Evolutionary conservation across 2,329 filamentous ascomycete genomes (phyloP), one percentile per base, ranked within the genome.

Genomic region (Colletotrichum australisinense): DNA sequence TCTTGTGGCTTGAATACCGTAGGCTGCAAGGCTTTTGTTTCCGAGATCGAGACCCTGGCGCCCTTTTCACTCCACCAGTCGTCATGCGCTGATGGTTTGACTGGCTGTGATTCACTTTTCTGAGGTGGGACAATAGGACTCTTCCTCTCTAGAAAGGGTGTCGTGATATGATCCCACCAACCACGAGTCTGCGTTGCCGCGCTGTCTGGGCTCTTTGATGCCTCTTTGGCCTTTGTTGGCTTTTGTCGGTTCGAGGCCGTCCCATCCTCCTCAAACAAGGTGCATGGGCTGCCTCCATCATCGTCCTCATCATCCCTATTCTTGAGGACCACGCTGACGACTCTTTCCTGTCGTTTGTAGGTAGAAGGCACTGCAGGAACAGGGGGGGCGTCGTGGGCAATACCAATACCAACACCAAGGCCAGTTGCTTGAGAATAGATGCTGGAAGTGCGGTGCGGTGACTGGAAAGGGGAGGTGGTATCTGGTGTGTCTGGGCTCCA

Each of bases 151-250:
- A 82, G 77, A 77, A 95, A 95, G 0, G 93, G 93, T 1, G 93
- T 93, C 8, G 89, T 92, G 68, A 95, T 90, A 76, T 93, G 88
- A 77, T 94, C 93, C 93, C 93, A 95, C 93, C 93, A 95, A 24
- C 93, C 93, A 73, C 88, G 87, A 30, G 92, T 92, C 68, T 87
- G 87, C 12, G 89, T 88, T 55, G 85, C 87, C 32, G 88, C 89
- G 53, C 88, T 89, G 60, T 86, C 81, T 57, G 86, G 81, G 55
- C 84, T 82, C 75, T 84, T 62, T 59, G 80, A 78, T 9, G 80
- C 78, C 8, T 79, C 81, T 64, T 83, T 85, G 16, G 81, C 78
- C 68, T 82, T 85, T 52, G 80, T 76, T 6, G 84, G 84, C 71
- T 83, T 83, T 35, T 84, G 70, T 78, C 83, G 62, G 78, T 81